Percentiles rank a stretch among this genome's conserved stretches.
These are phyloP conservation scores for Aspergillus avenaceus DNA, from an alignment of 495 filamentous ascomycete species.

Conservation along the genomic window DNA sequence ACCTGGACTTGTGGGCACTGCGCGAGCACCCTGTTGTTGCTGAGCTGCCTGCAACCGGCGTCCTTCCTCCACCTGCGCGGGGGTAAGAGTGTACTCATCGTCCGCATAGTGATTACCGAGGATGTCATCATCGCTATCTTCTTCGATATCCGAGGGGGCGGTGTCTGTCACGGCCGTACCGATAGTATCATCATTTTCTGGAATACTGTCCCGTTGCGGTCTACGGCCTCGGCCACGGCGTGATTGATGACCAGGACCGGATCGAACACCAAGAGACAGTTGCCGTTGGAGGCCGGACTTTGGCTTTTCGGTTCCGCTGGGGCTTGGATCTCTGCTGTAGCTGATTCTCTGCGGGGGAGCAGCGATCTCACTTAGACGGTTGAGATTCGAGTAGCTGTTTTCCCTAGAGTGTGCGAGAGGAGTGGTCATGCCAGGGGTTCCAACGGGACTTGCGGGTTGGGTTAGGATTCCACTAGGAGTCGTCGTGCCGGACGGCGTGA, in stretches of 20 bases:
- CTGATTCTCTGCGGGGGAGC: constrained; percentile 41
- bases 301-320: constrained; percentile 22
- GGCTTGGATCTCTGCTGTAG: constrained; percentile 38
- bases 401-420: constrained; percentile 24
- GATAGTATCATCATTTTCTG: constrained; percentile 23
- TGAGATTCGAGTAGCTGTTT: constrained; percentile 54
- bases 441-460: constrained; percentile 27
- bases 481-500: constrained; percentile 25
- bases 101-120: constrained; percentile 41
- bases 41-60: constrained; percentile 19
- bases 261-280: constrained; percentile 30
- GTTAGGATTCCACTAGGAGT: constrained; percentile 32
- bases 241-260: constrained; percentile 31
- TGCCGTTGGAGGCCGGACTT: constrained; percentile 33
- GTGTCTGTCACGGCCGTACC: not conserved
- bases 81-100: constrained; percentile 38
- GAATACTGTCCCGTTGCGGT: constrained; percentile 19
- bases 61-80: constrained; percentile 32
- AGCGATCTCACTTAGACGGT: constrained; percentile 40
- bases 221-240: constrained; percentile 21
- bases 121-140: constrained; percentile 43
- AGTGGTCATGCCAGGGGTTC: constrained; percentile 34
- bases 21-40: constrained; percentile 7
- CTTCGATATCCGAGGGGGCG: no score
- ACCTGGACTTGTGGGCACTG: not conserved